These are phyloP conservation scores for Themeda triandra DNA, from an alignment of 176 grass and related monocot species.

Conservation along the genomic window DNA sequence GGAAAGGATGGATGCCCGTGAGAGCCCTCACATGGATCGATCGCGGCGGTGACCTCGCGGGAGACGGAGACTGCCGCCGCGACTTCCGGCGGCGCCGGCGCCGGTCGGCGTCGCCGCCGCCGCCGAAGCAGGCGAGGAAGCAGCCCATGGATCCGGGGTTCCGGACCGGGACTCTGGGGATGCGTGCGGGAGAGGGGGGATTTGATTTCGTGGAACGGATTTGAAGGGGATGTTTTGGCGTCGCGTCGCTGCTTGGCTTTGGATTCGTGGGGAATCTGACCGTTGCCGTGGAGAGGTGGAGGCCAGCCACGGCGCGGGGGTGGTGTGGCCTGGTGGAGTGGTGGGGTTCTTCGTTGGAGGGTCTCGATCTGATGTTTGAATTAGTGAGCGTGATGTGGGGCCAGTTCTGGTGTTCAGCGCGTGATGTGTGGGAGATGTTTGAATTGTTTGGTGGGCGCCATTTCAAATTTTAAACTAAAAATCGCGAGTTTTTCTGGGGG, in stretches of 20 bases:
- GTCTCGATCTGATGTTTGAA: constrained; percentile 2
- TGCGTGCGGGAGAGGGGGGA: neutral
- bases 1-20: neutral
- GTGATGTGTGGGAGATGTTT: no score
- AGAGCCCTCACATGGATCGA: constrained; percentile 28
- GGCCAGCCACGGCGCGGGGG: neutral
- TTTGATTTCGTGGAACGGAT: neutral
- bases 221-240: constrained; percentile 1
- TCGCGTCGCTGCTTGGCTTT: neutral
- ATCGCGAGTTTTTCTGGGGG: no score
- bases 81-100: constrained; percentile 1
- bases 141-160: constrained; percentile 62
- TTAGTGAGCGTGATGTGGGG: neutral
- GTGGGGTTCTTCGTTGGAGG: neutral
- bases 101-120: constrained; percentile 28
- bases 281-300: constrained; percentile 20
- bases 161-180: neutral
- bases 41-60: constrained; percentile 19
- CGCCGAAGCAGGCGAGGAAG: constrained; percentile 88
- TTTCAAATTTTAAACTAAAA: neutral
- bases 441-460: neutral
- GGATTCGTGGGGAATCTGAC: constrained; percentile 29
- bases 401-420: neutral
- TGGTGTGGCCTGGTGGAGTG: neutral
- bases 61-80: constrained; percentile 9